Base-by-base conservation (phyloP, 2,329 filamentous ascomycete genomes). In the Hypoxylon sp. region DNA sequence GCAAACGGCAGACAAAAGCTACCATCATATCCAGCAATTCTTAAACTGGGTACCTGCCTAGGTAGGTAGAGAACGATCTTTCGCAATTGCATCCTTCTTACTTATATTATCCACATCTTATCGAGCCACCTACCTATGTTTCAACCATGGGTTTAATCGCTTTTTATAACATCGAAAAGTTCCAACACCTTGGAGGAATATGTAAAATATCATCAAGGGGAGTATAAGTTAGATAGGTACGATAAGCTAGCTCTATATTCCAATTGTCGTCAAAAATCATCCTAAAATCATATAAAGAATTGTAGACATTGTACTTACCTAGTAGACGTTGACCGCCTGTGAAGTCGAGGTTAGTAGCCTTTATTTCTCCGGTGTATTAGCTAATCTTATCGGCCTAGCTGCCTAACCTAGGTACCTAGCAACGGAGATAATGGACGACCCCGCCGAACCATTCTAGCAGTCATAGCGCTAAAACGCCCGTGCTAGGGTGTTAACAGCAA, bases 401-500 rank as follows among this genome's bases (percentile, higher is more conserved):
- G 30, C 32, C 13, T 34, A 34, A 4, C 32, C 15, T 34, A 11
- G 11, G 32, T 15, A 15, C 32, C 32, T 4, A 34, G 11, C 32
- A 2, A 34, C 32, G 32, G 11, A 34, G 32, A 34, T 34, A 32
- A 34, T 34, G 32, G 32, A 13, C 11, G 13, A 34, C 32, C 32
- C 32, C 32, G 6, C 32, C 32, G 6, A 34, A 13, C 32, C 3
- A 13, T 26, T 26, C 26, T 28, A 32, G 46, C 28, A 34, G 32
- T 10, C 11, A 34, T 15, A 34, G 32, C 32, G 20, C 46, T 60
- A 54, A 49, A 57, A 52, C n/a, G n/a, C 32, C 47, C 11, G 56
- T 61, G 43, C 61, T 60, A 50, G 26, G 52, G 46, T 30, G 44
- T 15, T 13, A 13, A 34, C 32, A 34, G 24, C 15, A 58, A 51